Conservation (phyloP, 345 rosid species). For the Carallia brachiata region DNA sequence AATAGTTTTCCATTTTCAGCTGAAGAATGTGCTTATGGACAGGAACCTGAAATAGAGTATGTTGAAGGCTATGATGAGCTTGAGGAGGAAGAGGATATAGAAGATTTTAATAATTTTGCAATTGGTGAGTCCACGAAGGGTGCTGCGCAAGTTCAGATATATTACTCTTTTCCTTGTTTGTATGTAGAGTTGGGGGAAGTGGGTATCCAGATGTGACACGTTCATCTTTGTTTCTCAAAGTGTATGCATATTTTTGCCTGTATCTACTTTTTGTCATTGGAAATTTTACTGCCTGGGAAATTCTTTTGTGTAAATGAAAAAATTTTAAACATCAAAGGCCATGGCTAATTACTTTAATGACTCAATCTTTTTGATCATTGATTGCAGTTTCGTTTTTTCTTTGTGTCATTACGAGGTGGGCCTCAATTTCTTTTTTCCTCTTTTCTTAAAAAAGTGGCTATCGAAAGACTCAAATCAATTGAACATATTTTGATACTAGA, state of each 20-base stretch:
- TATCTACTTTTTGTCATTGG: no score
- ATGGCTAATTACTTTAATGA: not conserved
- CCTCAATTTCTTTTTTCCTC: not conserved
- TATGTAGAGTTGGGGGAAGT: not conserved
- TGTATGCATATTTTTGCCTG: not conserved
- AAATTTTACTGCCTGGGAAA: not conserved
- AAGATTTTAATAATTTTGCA: constrained; percentile 59
- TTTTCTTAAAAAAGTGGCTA: no score
- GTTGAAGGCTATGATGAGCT: constrained; percentile 78
- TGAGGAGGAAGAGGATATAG: constrained; percentile 88
- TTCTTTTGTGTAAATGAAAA: not conserved
- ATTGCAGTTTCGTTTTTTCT: not conserved
- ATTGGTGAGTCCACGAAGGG: constrained; percentile 27
- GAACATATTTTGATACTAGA: no score
- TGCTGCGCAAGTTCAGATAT: constrained; percentile 27
- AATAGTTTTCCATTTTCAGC: not conserved
- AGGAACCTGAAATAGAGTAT: constrained; percentile 71
- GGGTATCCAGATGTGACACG: not conserved
- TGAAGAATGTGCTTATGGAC: constrained; percentile 24
- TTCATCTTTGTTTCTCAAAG: not conserved
- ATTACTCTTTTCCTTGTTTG: not conserved
- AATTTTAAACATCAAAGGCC: not conserved
- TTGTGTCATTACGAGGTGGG: no score
- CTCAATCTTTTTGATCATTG: not conserved
- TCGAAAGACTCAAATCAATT: no score